These are phyloP conservation scores for Orbilia blumenaviensis DNA, from an alignment of 2,329 filamentous ascomycete genomes.

Conservation along the genomic window DNA sequence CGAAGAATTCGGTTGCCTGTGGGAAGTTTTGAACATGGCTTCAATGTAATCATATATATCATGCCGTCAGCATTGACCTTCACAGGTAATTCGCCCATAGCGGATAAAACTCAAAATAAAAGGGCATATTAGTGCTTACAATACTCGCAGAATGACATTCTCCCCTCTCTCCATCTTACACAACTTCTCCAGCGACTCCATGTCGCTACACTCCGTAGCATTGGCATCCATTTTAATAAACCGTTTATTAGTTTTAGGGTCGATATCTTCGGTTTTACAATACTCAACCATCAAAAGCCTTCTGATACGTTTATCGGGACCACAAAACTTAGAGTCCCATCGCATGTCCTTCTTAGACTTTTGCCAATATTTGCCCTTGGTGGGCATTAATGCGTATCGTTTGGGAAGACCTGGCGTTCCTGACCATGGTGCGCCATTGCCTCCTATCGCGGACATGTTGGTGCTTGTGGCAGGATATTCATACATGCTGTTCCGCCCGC, in stretches of 20 bases:
- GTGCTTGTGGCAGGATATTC: constrained; percentile 33
- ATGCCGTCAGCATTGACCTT: constrained; percentile 3
- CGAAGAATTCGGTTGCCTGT: constrained; percentile 65
- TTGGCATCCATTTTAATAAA: constrained; percentile 53
- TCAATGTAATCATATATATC: background rate
- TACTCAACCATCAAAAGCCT: constrained; percentile 67
- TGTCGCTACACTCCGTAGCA: constrained; percentile 30
- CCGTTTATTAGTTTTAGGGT: constrained; percentile 51
- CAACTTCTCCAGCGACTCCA: constrained; percentile 25
- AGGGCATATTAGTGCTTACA: constrained; percentile 59
- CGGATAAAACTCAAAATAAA: constrained; percentile 51
- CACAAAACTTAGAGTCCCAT: constrained; percentile 46
- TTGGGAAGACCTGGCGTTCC: constrained; percentile 1
- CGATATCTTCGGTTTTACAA: constrained; percentile 58
- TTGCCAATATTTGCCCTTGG: constrained; percentile 50
- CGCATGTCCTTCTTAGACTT: constrained; percentile 52
- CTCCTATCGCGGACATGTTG: constrained; percentile 17
- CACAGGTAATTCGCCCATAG: too few relatives aligned
- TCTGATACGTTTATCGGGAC: constrained; percentile 25
- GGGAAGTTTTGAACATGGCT: constrained; percentile 66
- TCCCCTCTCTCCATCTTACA: constrained; percentile 56
- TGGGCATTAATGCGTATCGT: constrained; percentile 50
- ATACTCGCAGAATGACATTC: constrained; percentile 59
- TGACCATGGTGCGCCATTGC: background rate
- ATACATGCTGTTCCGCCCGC: constrained; percentile 41